These are phyloP conservation scores for Heracleum sosnowskyi DNA, from an alignment of 129 eudicot species.

Conservation along the genomic window DNA sequence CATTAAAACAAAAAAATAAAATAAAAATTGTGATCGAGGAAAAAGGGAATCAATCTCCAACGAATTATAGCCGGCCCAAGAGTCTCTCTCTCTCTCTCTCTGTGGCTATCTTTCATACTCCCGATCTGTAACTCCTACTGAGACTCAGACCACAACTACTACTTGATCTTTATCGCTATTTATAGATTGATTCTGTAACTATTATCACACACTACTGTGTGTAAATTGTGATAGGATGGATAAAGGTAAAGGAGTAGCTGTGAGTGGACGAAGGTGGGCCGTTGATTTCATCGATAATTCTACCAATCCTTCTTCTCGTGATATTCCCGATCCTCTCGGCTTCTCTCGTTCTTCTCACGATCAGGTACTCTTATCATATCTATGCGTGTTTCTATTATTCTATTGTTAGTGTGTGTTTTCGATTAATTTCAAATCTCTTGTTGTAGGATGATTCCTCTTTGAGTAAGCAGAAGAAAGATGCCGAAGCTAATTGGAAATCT, in stretches of 20 bases:
- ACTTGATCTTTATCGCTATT: too few species aligned
- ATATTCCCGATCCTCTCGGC: constrained; percentile 89
- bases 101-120: too few species aligned
- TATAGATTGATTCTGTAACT: too few species aligned
- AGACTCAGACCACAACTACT: too few species aligned
- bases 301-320: constrained; percentile 54
- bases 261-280: constrained; percentile 72
- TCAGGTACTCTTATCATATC: constrained; percentile 30
- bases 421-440: neutral
- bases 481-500: constrained; percentile 83
- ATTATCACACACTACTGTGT: neutral
- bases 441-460: constrained; percentile 62
- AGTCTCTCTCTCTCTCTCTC: too few species aligned
- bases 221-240: constrained; percentile 25
- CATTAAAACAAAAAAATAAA: too few species aligned
- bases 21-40: too few species aligned
- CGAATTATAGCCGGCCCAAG: too few species aligned
- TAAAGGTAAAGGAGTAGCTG: constrained; percentile 63
- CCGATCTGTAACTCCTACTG: too few species aligned
- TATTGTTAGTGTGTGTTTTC: neutral
- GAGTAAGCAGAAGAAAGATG: constrained; percentile 79
- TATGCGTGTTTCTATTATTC: too few species aligned
- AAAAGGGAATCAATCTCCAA: too few species aligned
- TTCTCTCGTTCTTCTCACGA: constrained; percentile 69
- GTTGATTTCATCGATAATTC: constrained; percentile 93